Percentiles rank a stretch among this genome's conserved stretches.
Conservation (phyloP, 495 filamentous ascomycete genomes). For the Penicillium flavigenum region DNA sequence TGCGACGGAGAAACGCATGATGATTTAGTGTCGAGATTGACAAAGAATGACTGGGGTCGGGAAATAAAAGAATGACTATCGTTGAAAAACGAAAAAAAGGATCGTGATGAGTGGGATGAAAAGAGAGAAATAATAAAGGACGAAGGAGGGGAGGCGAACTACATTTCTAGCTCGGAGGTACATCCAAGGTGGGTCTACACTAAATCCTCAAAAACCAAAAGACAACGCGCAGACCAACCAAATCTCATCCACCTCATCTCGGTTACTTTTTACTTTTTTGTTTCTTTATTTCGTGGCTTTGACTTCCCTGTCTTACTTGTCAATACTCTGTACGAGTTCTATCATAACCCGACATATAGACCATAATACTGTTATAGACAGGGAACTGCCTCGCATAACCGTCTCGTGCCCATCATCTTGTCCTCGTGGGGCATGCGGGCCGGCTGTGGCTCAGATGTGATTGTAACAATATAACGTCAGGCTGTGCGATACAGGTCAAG, state of each 20-base stretch:
- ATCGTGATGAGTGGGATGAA: slow-evolving; percentile 17
- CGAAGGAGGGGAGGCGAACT: slow-evolving; percentile 26
- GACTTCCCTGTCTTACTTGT: neutral
- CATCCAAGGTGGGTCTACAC: neutral
- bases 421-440: slow-evolving; percentile 7
- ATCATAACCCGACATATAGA: neutral
- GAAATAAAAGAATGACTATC: slow-evolving; percentile 18
- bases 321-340: neutral
- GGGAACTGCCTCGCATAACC: neutral
- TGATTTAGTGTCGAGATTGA: slow-evolving; percentile 25
- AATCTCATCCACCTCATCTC: slow-evolving; percentile 1
- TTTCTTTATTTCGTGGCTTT: neutral
- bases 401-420: neutral
- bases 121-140: slow-evolving; percentile 22
- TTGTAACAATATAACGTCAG: neutral
- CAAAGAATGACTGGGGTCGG: slow-evolving; percentile 29
- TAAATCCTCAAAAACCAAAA: neutral
- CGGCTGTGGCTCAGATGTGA: slow-evolving; percentile 3
- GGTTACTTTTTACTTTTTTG: neutral
- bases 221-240: neutral
- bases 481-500: neutral
- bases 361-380: neutral
- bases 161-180: slow-evolving; percentile 10
- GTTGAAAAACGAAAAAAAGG: slow-evolving; percentile 18
- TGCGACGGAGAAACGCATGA: slow-evolving; percentile 54